These are phyloP conservation scores for Amanita molliuscula DNA, from an alignment of 768 basidiomycete species.

Conservation along the genomic window DNA sequence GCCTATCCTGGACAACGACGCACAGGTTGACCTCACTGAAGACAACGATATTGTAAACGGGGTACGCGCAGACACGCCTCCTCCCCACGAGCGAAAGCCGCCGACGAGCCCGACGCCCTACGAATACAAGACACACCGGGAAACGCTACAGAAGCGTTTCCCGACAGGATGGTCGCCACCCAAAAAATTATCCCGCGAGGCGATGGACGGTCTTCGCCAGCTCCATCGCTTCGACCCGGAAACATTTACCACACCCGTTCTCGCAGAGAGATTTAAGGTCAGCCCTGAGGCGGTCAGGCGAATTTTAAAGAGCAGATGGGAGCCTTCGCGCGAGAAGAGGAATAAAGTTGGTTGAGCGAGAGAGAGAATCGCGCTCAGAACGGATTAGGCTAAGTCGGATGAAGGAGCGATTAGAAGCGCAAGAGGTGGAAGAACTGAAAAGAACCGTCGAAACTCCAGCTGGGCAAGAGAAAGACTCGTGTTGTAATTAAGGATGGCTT, in stretches of 20 bases:
- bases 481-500: constrained; percentile 24
- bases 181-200: constrained; percentile 70
- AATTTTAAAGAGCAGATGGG: constrained; percentile 70
- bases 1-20: constrained; percentile 39
- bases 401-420: constrained; percentile 32
- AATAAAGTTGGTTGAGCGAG: constrained; percentile 36
- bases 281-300: constrained; percentile 74
- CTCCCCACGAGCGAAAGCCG: constrained; percentile 27
- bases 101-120: constrained; percentile 33
- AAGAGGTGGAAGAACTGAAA: constrained; percentile 19
- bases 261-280: constrained; percentile 72
- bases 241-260: constrained; percentile 51
- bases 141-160: constrained; percentile 39
- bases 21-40: constrained; percentile 38
- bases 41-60: constrained; percentile 41
- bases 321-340: constrained; percentile 45
- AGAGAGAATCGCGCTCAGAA: constrained; percentile 34
- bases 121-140: constrained; percentile 40
- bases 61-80: constrained; percentile 22
- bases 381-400: constrained; percentile 25
- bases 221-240: constrained; percentile 55
- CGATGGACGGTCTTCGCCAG: constrained; percentile 71
- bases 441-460: neutral
- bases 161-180: constrained; percentile 71
- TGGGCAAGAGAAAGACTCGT: constrained; percentile 7